Evolutionary conservation across 75 land plant genomes (phyloP), one percentile per base, ranked within the genome.

Genomic region (Azolla pinnata): DNA sequence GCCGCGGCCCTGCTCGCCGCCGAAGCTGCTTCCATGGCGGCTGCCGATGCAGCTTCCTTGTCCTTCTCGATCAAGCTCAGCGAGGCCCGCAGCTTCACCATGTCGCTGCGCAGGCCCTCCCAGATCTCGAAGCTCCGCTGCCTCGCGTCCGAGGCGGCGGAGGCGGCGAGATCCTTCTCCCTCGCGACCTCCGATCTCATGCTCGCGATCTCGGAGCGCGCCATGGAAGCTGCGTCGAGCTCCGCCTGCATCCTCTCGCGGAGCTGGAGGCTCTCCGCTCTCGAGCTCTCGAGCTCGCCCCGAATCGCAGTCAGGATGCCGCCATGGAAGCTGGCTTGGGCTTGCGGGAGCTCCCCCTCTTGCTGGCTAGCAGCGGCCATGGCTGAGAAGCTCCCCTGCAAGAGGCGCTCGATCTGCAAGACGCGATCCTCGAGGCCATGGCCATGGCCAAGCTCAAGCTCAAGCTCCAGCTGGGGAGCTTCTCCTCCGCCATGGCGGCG

Each of bases 91-190:
- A 68, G 16, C 14, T 44, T 38, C n/a, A 50, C 35, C 33, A 56
- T 68, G 17, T 68, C 71, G 40, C 54, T 54, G 27, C 54, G 60
- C 19, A 68, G 62, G 50, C 24, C 61, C 23, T 68, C 71, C 30
- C 62, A 56, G 18, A 68, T 32, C 46, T 68, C 57, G 32, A 53
- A 20, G 19, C 61, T 54, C 63, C 57, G 60, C 25, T 42, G 33
- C 27, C 54, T 51, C 9, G 64, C 64, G 42, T 68, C 64, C 21
- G 62, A 33, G 30, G 57, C 45, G 31, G 57, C 56, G 14, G 42
- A 29, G 42, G 51, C 16, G 7, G 63, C 34, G 7, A 59, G 16
- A 0, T 64, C 62, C 31, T 51, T 70, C n/a, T 64, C 55, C 23
- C 49, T 51, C 12, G 24, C 12, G 26, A 63, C 17, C n/a, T 70